Conservation (phyloP, 2,329 filamentous ascomycete species). For the Fusarium paranaense region DNA sequence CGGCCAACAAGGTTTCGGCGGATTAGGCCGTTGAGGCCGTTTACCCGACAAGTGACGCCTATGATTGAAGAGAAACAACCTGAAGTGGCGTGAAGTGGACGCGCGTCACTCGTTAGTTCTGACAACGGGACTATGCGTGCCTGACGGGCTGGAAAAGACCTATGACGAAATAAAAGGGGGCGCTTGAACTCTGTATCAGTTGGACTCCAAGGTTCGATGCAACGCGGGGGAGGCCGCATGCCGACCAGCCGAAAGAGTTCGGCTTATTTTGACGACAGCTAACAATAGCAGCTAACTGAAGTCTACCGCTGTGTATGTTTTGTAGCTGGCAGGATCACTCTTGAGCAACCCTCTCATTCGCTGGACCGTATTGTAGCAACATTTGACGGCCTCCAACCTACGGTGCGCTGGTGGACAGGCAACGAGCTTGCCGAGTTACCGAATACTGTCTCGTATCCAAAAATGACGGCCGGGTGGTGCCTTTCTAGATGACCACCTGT, state of each 20-base stretch:
- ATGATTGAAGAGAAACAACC: background rate
- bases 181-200: background rate
- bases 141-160: background rate
- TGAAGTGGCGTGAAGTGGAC: background rate
- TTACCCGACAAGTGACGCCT: background rate
- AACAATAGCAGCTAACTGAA: background rate
- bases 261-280: background rate
- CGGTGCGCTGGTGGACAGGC: background rate
- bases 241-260: background rate
- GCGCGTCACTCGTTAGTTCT: background rate
- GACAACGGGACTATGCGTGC: background rate
- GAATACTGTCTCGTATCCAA: background rate
- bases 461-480: background rate
- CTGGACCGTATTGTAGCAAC: background rate
- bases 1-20: background rate
- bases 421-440: background rate
- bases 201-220: background rate
- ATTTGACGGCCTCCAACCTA: background rate
- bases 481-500: background rate
- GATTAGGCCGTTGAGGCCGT: background rate
- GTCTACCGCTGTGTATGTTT: background rate
- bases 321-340: background rate
- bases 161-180: background rate
- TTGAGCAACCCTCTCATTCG: background rate
- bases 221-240: background rate